phyloP scores from a whole-genome alignment of 2,329 filamentous ascomycete genomes.

The Lachnellula cervina region DNA sequence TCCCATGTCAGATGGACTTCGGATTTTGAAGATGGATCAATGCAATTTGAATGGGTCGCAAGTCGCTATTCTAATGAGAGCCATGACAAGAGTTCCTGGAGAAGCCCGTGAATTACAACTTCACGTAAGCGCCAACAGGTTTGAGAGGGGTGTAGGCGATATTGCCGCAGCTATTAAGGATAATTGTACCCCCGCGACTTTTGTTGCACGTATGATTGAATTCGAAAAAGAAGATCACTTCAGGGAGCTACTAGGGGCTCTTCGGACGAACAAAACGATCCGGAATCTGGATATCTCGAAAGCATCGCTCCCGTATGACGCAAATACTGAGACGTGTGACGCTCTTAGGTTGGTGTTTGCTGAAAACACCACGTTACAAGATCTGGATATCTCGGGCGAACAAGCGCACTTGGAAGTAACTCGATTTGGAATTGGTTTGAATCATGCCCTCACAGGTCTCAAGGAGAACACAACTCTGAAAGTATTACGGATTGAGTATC shows the following conservation, averaged over 20 bases:
- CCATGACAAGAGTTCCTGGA: constrained; percentile 50
- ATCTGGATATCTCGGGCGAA: constrained; percentile 66
- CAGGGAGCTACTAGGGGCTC: constrained; percentile 55
- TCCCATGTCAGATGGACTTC: constrained; percentile 54
- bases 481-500: constrained; percentile 60
- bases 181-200: constrained; percentile 53
- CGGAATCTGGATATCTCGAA: constrained; percentile 65
- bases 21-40: constrained; percentile 59
- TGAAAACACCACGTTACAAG: constrained; percentile 60
- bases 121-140: constrained; percentile 54
- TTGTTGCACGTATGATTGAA: constrained; percentile 65
- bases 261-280: constrained; percentile 59
- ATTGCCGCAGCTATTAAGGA: constrained; percentile 47
- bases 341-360: constrained; percentile 60
- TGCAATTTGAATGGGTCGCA: constrained; percentile 61
- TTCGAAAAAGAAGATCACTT: constrained; percentile 45
- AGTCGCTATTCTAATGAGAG: constrained; percentile 59
- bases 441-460: constrained; percentile 59
- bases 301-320: constrained; percentile 64
- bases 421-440: constrained; percentile 63
- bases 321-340: constrained; percentile 61
- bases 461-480: constrained; percentile 59
- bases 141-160: constrained; percentile 46
- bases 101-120: constrained; percentile 56
- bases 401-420: constrained; percentile 67